These are phyloP conservation scores for Hemileia vastatrix DNA, from an alignment of 1,284 basidiomycete species.

Conservation along the genomic window DNA sequence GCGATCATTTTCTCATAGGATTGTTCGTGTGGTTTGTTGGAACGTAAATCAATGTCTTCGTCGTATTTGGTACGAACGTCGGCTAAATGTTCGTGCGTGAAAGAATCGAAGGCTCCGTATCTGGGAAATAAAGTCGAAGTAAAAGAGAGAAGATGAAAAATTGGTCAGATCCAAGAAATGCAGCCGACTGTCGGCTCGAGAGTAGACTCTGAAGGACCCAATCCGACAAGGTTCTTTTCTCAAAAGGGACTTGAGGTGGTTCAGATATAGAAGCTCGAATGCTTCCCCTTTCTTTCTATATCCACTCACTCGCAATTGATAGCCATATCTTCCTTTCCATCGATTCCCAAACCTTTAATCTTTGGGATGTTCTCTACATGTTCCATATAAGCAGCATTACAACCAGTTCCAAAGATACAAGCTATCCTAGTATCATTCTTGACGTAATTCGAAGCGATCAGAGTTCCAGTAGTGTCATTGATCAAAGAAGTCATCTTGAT, in stretches of 20 bases:
- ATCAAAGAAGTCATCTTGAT: conserved; percentile 42
- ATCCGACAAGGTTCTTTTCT: neutral
- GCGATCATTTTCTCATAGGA: conserved; percentile 44
- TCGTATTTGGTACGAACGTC: conserved; percentile 42
- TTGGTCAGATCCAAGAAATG: neutral
- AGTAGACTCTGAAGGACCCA: neutral
- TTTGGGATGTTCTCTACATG: conserved; percentile 38
- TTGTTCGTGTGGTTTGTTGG: conserved; percentile 44
- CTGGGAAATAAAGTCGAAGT: neutral
- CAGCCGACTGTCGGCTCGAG: neutral
- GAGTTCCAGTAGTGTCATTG: conserved; percentile 42
- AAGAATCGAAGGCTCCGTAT: conserved; percentile 43
- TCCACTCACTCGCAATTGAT: conserved; percentile 39
- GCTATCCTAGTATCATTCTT: conserved; percentile 37
- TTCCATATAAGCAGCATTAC: conserved; percentile 45
- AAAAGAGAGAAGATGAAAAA: neutral
- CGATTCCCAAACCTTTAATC: conserved; percentile 34
- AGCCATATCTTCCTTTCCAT: conserved; percentile 40
- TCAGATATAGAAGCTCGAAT: no score
- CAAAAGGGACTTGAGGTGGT: no score
- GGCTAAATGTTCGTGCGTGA: conserved; percentile 39
- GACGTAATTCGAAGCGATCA: conserved; percentile 43
- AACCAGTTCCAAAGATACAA: conserved; percentile 43
- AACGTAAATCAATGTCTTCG: conserved; percentile 38
- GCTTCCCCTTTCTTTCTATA: neutral